A percentile compares a stretch with the other conserved stretches of the same genome.
Conservation (phyloP, 352 stramenopile genomes). For the Pythium volutum region DNA sequence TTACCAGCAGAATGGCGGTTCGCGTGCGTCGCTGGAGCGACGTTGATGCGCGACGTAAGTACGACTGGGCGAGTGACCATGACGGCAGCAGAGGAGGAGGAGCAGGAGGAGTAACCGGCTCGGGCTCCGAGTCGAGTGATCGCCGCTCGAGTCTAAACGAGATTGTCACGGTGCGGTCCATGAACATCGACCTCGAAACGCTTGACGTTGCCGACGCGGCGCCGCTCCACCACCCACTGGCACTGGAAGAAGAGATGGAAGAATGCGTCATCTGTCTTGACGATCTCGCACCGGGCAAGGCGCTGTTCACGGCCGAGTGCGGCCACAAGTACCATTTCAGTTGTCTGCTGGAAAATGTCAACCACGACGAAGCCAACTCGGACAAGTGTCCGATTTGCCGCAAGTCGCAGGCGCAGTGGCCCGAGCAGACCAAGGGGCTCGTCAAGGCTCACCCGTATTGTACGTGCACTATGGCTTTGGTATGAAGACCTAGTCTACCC, state of each 20-base stretch:
- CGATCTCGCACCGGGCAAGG: slow-evolving; percentile 56
- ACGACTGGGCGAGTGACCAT: neutral
- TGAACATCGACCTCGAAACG: slow-evolving; percentile 14
- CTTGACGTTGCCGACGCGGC: slow-evolving; percentile 7
- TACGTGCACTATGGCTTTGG: too few species aligned
- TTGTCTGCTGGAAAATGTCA: slow-evolving; percentile 86
- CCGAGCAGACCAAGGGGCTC: slow-evolving; percentile 79
- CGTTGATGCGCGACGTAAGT: slow-evolving; percentile 42
- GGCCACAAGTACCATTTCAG: slow-evolving; percentile 86
- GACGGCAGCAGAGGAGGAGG: neutral
- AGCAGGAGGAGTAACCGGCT: neutral
- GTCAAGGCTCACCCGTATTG: slow-evolving; percentile 85
- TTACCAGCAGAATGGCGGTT: too few species aligned
- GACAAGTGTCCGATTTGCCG: slow-evolving; percentile 89
- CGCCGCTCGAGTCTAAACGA: slow-evolving; percentile 24
- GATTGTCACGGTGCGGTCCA: slow-evolving; percentile 25
- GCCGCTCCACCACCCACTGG: slow-evolving; percentile 6
- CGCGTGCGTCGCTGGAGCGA: slow-evolving; percentile 75
- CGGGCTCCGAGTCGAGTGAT: slow-evolving; percentile 1
- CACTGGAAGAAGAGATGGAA: slow-evolving; percentile 22
- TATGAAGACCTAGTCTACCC: too few species aligned
- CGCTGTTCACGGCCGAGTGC: slow-evolving; percentile 83
- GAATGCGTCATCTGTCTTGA: slow-evolving; percentile 88
- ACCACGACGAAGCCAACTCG: slow-evolving; percentile 86
- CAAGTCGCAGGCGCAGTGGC: slow-evolving; percentile 80